A percentile compares a stretch with the other conserved stretches of the same genome.
Evolutionary conservation across 164 flowering plant genomes (phyloP).

Genomic region (Nelumbo lutea): DNA sequence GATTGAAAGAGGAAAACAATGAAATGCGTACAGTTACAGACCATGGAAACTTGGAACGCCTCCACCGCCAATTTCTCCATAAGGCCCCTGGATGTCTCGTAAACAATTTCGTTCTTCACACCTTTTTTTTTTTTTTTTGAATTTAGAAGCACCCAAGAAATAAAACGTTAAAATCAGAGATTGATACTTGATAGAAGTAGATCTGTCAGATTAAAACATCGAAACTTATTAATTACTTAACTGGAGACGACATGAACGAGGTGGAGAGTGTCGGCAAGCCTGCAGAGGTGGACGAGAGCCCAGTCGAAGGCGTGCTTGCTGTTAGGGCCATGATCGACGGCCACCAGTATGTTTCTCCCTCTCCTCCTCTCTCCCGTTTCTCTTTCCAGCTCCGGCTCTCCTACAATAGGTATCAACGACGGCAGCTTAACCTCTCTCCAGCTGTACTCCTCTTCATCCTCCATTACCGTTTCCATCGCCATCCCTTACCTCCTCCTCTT

Average conservation of each 20-base stretch:
- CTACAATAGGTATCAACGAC: conserved; percentile 45
- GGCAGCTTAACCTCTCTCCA: conserved; percentile 72
- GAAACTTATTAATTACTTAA: conserved; percentile 4
- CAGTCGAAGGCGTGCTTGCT: conserved; percentile 93
- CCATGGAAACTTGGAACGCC: conserved; percentile 81
- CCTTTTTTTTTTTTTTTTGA: conserved; percentile 24
- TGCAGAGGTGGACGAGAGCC: conserved; percentile 72
- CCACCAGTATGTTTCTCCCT: conserved; percentile 68
- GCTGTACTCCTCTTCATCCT: conserved; percentile 56
- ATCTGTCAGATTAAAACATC: not conserved
- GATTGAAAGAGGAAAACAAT: not conserved
- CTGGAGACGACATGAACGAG: conserved; percentile 80
- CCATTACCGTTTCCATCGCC: conserved; percentile 49
- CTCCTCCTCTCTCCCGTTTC: conserved; percentile 74
- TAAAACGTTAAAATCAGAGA: not conserved
- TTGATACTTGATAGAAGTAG: not conserved
- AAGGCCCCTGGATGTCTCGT: conserved; percentile 43
- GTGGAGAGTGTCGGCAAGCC: conserved; percentile 82
- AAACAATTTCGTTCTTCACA: conserved; percentile 52
- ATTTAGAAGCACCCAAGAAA: conserved; percentile 3
- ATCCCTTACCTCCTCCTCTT: not conserved
- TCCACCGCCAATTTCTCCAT: conserved; percentile 84
- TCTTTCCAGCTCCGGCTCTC: conserved; percentile 66
- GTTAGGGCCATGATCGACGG: conserved; percentile 92
- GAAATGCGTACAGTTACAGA: conserved; percentile 16